These are phyloP conservation scores for Leucoagaricus sp. DNA, from an alignment of 1,284 basidiomycete species.

Conservation along the genomic window DNA sequence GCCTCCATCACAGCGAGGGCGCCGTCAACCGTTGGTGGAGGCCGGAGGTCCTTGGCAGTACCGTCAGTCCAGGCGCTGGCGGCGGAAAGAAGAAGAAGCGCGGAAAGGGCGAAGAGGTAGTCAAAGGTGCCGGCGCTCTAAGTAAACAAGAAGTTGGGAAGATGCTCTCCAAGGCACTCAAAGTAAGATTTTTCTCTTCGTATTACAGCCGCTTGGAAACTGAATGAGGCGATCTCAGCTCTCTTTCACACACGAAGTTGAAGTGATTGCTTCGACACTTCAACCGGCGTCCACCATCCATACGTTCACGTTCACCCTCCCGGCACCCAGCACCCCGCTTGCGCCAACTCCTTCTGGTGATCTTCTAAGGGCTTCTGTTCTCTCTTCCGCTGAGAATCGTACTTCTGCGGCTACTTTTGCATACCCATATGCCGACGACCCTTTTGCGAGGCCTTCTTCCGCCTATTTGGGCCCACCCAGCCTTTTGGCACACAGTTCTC, in stretches of 20 bases:
- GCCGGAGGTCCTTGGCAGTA: conserved; percentile 90
- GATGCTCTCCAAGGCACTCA: conserved; percentile 88
- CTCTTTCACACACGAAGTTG: conserved; percentile 90
- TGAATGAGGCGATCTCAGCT: conserved; percentile 45
- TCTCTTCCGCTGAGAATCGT: conserved; percentile 58
- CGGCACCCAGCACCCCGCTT: conserved; percentile 70
- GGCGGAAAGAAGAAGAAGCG: conserved; percentile 66
- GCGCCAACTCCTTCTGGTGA: conserved; percentile 71
- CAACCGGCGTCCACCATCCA: conserved; percentile 92
- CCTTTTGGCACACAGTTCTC: conserved; percentile 48
- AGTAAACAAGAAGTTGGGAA: conserved; percentile 83
- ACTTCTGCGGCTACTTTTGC: conserved; percentile 65
- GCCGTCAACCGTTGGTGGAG: conserved; percentile 94
- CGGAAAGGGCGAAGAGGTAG: conserved; percentile 59
- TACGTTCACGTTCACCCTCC: conserved; percentile 86
- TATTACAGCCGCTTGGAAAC: not conserved
- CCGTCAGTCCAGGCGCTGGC: conserved; percentile 81
- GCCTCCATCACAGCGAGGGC: conserved; percentile 83
- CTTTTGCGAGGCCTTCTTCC: conserved; percentile 74
- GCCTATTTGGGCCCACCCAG: conserved; percentile 74
- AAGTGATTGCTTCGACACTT: conserved; percentile 90
- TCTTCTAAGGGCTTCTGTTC: conserved; percentile 69
- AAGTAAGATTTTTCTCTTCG: conserved; percentile 49
- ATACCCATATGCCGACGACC: conserved; percentile 73
- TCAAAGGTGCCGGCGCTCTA: conserved; percentile 72